Percentiles rank a stretch among this genome's conserved stretches.
phyloP scores from a whole-genome alignment of 225 moss, liverwort and hornwort species.

The Thuidium tamariscinum region DNA sequence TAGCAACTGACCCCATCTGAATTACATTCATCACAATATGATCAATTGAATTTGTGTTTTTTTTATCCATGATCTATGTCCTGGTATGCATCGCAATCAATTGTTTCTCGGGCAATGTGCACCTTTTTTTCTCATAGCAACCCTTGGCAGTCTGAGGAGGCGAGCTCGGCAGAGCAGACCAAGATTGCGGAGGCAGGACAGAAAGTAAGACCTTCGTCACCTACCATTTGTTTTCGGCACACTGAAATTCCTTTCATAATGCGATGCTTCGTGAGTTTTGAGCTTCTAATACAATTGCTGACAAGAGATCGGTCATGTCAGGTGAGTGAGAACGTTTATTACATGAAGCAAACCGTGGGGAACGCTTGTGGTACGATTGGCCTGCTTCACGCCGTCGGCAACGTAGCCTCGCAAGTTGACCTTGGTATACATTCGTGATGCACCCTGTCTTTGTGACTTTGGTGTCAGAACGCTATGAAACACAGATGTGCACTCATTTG shows the following conservation, averaged over 20 bases:
- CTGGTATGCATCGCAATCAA: not conserved
- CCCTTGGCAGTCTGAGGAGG: slow-evolving; percentile 55
- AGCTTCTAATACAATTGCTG: not conserved
- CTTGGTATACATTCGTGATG: slow-evolving; percentile 49
- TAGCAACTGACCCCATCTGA: not conserved
- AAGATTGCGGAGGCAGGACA: slow-evolving; percentile 32
- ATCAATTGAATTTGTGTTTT: not conserved
- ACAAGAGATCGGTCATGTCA: slow-evolving; percentile 14
- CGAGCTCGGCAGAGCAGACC: slow-evolving; percentile 31
- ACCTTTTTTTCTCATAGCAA: not conserved
- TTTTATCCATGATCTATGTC: not conserved
- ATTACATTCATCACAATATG: not conserved
- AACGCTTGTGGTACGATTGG: slow-evolving; percentile 95
- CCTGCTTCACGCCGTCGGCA: slow-evolving; percentile 87
- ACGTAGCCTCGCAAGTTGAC: slow-evolving; percentile 53
- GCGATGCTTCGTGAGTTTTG: not conserved
- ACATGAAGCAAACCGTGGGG: slow-evolving; percentile 89
- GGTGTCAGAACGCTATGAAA: not conserved
- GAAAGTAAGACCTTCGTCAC: slow-evolving; percentile 22
- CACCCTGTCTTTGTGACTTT: not conserved
- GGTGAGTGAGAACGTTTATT: slow-evolving; percentile 81
- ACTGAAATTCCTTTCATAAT: not conserved
- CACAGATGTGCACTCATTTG: not conserved
- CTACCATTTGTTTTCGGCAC: not conserved
- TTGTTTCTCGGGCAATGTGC: not conserved